A percentile compares a stretch with the other conserved stretches of the same genome.
phyloP scores from a whole-genome alignment of 2,329 filamentous ascomycete species.

The Lomentospora prolificans region DNA sequence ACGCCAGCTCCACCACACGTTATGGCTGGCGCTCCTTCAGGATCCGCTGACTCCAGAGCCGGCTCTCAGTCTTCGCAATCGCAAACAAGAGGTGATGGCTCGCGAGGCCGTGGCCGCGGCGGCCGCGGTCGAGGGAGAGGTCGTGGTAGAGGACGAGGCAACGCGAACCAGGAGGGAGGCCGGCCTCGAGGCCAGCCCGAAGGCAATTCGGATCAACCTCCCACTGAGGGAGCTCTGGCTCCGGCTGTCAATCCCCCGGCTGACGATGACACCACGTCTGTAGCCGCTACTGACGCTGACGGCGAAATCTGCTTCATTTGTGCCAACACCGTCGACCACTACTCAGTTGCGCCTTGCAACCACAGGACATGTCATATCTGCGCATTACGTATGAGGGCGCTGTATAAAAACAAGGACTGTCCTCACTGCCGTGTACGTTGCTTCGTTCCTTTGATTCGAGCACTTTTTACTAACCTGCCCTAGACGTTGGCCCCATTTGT shows the following conservation, averaged over 20 bases:
- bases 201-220: neutral
- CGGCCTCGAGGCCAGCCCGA: conserved; percentile 16
- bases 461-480: conserved; percentile 10
- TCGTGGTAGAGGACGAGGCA: conserved; percentile 26
- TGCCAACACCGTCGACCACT: conserved; percentile 79
- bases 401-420: conserved; percentile 95
- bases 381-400: conserved; percentile 75
- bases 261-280: conserved; percentile 9
- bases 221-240: conserved; percentile 1
- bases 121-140: conserved; percentile 31
- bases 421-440: conserved; percentile 78
- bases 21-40: neutral
- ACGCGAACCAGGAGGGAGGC: conserved; percentile 22
- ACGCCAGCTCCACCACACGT: too few relatives aligned
- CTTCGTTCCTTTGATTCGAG: conserved; percentile 8
- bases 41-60: neutral
- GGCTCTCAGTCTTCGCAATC: neutral
- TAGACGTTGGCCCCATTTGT: conserved; percentile 67
- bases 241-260: conserved; percentile 8
- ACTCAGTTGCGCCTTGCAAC: conserved; percentile 86
- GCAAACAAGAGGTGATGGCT: neutral
- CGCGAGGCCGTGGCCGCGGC: conserved; percentile 23
- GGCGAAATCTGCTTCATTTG: conserved; percentile 95
- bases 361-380: conserved; percentile 97
- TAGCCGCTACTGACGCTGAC: conserved; percentile 39